Base-by-base conservation (phyloP, 2,329 filamentous ascomycete genomes). In the Exophiala dermatitidis region DNA sequence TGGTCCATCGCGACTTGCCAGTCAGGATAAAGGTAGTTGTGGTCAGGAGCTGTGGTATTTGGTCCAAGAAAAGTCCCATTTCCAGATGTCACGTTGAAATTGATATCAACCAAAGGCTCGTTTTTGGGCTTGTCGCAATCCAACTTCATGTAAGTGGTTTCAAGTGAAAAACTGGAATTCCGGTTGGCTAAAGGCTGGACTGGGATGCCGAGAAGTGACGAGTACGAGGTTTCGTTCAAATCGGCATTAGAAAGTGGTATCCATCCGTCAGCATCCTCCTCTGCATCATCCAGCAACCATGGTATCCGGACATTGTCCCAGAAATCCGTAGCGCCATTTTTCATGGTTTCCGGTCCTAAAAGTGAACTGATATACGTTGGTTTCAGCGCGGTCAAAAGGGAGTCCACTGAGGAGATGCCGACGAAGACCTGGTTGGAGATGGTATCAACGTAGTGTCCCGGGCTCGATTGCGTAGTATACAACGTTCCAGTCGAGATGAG, bases 301-400 rank as follows among this genome's bases (percentile, higher is more conserved):
- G 62, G 60, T 4, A 63, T 60, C 41, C 54, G 60, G 12, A 63
- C 54, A 46, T 62, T 60, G 6, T 56, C 56, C 56, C 58, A 63
- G 5, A 56, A 38, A 54, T 63, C 62, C 43, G 41, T 58, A 6
- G 52, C 50, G 4, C 49, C 42, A n/a, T 42, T 42, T 36, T 58
- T 61, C 26, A 54, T 44, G 2, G 47, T 51, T 26, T 45, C 34
- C 2, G 58, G 49, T 26, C 57, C 54, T 6, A 59, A 38, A 5
- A 62, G 26, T 12, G 54, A 48, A 30, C 57, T 60, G 32, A 57
- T 41, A 48, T 60, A 61, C 4, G 54, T 53, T 9, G 56, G 57
- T 50, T 54, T 60, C 3, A 60, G 43, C 3, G 54, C 34, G 4
- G 47, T 53, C 32, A 51, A 26, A 8, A 54, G 40, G 4, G 53